Percentiles rank a stretch among this genome's conserved stretches.
Conservation (phyloP, 2,329 filamentous ascomycete genomes). For the Ustulina deusta region DNA sequence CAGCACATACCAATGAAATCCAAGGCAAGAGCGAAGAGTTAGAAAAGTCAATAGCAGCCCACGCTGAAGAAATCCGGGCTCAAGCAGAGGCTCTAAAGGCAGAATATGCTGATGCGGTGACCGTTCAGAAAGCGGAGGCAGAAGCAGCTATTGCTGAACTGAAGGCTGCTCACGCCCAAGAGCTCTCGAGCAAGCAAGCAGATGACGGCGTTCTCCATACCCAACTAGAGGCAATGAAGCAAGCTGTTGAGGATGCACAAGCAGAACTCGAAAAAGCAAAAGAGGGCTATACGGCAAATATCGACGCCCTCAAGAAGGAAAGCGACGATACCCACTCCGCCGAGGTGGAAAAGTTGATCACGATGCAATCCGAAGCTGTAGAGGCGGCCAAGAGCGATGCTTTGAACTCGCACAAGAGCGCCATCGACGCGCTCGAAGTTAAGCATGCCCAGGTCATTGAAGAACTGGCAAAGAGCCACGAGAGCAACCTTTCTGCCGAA, state of each 20-base stretch:
- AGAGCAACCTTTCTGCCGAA: slow-evolving; percentile 49
- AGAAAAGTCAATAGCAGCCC: slow-evolving; percentile 42
- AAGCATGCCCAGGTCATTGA: slow-evolving; percentile 62
- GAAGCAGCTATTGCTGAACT: slow-evolving; percentile 46
- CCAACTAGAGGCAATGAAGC: slow-evolving; percentile 49
- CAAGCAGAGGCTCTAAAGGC: slow-evolving; percentile 51
- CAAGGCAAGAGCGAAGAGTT: slow-evolving; percentile 52
- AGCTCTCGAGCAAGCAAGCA: slow-evolving; percentile 45
- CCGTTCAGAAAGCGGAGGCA: slow-evolving; percentile 34
- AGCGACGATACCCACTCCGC: slow-evolving; percentile 56
- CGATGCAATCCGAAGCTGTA: slow-evolving; percentile 58
- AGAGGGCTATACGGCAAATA: slow-evolving; percentile 51
- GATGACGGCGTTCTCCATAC: slow-evolving; percentile 42
- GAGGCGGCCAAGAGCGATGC: slow-evolving; percentile 59
- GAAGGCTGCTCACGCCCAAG: slow-evolving; percentile 46
- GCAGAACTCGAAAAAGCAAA: slow-evolving; percentile 53
- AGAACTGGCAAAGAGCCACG: slow-evolving; percentile 56
- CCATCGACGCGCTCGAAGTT: slow-evolving; percentile 55
- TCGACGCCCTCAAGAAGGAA: slow-evolving; percentile 58
- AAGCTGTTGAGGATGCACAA: slow-evolving; percentile 46
- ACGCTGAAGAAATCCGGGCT: slow-evolving; percentile 48
- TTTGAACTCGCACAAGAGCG: slow-evolving; percentile 46
- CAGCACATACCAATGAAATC: slow-evolving; percentile 52
- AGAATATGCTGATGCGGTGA: slow-evolving; percentile 51
- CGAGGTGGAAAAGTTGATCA: slow-evolving; percentile 61